Base-by-base conservation (phyloP, 805 yeast species). In the Ogataea neopini region DNA sequence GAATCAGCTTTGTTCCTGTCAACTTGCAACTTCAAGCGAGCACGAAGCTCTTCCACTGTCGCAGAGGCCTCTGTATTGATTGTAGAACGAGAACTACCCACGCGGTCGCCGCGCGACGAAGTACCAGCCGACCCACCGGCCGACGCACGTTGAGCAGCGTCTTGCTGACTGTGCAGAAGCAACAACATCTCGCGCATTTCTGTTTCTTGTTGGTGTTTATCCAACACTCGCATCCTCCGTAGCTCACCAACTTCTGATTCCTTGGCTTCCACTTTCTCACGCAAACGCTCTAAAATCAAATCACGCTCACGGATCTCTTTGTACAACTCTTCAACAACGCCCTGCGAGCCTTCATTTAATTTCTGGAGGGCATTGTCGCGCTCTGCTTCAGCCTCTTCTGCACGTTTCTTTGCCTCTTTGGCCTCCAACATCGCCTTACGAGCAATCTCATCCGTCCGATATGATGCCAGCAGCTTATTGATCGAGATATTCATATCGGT, bases 381-480 rank as follows among this genome's bases (percentile, higher is more conserved):
- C 55, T 74, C 77, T 4, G 78, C 78, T 40, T 68, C 70, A 3
- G 77, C 75, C 52, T 71, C 73, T 14, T 66, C 69, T 6, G 70
- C 72, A 13, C 64, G 57, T 47, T 63, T 68, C 49, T 68, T 68
- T 29, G 68, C 72, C 18, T 63, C 70, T 41, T 67, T 71, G n/a
- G 69, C 67, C 49, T 74, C 77, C 63, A 49, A 66, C 54, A 53
- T 72, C 61, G 96, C 95, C 50, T 86, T 75, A 44, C 82, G 74
- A 10, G 96, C 96, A 67, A 84, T 83, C 45, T 88, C 96, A 63
- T 92, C 97, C 0, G 96, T 87, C 55, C 83, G 83, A 60, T 91
- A 73, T 22, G 86, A 76, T 36, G 88, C 83, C 49, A 81, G 73
- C 39, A 92, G 70, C 46, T 81, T 73, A 58, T 87, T 89, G 29